Conservation (phyloP, 805 yeast species). For the Candida peoriensis region DNA sequence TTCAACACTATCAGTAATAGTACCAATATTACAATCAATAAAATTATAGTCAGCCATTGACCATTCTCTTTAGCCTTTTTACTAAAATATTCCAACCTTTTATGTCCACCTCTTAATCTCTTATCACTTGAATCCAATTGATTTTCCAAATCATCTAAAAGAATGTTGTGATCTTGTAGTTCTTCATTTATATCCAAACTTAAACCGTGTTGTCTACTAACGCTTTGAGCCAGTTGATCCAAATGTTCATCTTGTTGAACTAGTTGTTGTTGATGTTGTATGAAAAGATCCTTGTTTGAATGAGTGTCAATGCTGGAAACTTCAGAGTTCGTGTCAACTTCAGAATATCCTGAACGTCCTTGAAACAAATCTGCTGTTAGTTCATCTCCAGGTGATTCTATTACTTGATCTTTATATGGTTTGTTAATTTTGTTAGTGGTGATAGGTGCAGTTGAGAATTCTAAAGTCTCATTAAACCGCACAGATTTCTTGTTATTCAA, state of each 20-base stretch:
- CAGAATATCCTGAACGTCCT: no score
- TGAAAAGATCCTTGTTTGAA: slow-evolving; percentile 32
- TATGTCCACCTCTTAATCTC: slow-evolving; percentile 36
- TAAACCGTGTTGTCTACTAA: slow-evolving; percentile 39
- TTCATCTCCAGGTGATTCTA: slow-evolving; percentile 7
- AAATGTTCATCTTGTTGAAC: slow-evolving; percentile 42
- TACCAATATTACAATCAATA: slow-evolving; percentile 38
- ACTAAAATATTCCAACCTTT: slow-evolving; percentile 34
- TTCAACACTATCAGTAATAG: slow-evolving; percentile 37
- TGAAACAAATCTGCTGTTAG: slow-evolving; percentile 16
- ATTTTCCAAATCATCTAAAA: slow-evolving; percentile 45
- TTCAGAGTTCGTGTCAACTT: no score
- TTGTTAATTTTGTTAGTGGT: no score
- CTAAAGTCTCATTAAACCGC: slow-evolving; percentile 23
- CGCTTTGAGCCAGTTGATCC: slow-evolving; percentile 35
- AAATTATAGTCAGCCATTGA: slow-evolving; percentile 43
- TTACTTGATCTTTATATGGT: slow-evolving; percentile 20
- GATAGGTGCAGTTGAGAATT: slow-evolving; percentile 6
- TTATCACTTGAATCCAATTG: slow-evolving; percentile 39
- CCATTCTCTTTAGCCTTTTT: slow-evolving; percentile 41
- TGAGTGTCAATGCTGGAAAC: slow-evolving; percentile 10
- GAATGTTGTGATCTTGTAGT: slow-evolving; percentile 41
- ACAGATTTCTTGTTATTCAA: slow-evolving; percentile 20
- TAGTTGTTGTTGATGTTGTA: slow-evolving; percentile 43
- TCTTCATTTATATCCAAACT: slow-evolving; percentile 44